phyloP scores from a whole-genome alignment of 345 rosid genomes.

The Toxicodendron radicans region DNA sequence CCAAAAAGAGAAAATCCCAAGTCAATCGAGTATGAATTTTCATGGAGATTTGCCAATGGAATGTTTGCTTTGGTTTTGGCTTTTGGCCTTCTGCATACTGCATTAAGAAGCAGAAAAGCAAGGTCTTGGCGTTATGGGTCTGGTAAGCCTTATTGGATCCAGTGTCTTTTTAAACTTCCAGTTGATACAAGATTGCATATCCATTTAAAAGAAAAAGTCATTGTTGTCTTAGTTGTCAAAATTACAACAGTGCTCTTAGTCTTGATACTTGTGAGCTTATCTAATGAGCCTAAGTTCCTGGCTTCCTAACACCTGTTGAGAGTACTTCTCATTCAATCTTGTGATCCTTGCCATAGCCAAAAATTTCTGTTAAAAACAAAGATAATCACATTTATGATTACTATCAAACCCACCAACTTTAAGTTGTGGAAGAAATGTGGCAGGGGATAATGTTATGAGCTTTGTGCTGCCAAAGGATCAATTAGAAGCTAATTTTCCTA shows the following conservation, averaged over 20 bases:
- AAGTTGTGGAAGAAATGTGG: background rate
- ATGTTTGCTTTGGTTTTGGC: conserved; percentile 86
- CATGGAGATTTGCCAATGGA: conserved; percentile 95
- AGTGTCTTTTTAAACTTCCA: conserved; percentile 13
- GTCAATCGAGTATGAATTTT: conserved; percentile 57
- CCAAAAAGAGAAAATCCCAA: conserved; percentile 73
- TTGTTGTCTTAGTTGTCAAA: background rate
- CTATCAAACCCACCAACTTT: background rate
- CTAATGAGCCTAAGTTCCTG: background rate
- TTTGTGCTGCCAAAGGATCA: background rate
- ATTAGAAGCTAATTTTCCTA: too few species aligned
- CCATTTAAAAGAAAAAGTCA: background rate
- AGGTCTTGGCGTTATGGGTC: conserved; percentile 89
- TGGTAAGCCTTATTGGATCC: conserved; percentile 41
- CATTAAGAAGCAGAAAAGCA: conserved; percentile 80
- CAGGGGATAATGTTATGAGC: background rate
- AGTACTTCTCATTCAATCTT: background rate
- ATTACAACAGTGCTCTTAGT: background rate
- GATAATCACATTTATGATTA: background rate
- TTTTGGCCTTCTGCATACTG: conserved; percentile 74
- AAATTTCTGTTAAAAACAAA: background rate
- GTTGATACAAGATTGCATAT: conserved; percentile 1
- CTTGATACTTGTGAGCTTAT: background rate
- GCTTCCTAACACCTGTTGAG: background rate
- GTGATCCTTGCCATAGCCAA: background rate